Evolutionary conservation across 208 protist species (phyloP).

Genomic region (Trypanosoma melophagium): DNA sequence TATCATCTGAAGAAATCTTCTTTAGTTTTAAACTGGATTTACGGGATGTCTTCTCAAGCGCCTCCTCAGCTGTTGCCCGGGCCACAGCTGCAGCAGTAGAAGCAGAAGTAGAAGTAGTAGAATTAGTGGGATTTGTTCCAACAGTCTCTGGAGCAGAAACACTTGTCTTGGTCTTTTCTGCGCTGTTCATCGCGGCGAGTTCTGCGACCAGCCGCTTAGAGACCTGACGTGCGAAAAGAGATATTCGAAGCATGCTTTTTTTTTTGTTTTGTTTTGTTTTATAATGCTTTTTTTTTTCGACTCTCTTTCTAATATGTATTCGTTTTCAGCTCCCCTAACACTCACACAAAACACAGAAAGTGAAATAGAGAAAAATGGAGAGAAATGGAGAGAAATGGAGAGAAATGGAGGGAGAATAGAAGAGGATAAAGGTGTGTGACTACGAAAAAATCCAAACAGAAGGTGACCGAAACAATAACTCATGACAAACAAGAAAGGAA

Average conservation of each 20-base stretch:
- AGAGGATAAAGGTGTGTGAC: constrained; percentile 11
- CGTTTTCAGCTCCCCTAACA: background rate
- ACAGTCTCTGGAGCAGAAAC: background rate
- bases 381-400: background rate
- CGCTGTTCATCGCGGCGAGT: background rate
- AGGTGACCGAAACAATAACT: background rate
- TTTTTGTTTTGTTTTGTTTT: constrained; percentile 19
- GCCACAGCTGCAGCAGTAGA: background rate
- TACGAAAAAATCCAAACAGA: constrained; percentile 3
- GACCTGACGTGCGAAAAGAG: constrained; percentile 1
- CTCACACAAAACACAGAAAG: background rate
- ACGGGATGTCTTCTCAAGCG: too few species aligned
- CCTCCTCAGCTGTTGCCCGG: constrained; percentile 1
- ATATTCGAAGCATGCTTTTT: constrained; percentile 18
- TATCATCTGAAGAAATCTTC: background rate
- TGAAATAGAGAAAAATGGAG: background rate
- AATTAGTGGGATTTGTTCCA: background rate
- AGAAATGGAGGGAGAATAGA: constrained; percentile 16
- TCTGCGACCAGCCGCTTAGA: constrained; percentile 12
- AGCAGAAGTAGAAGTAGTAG: constrained; percentile 13
- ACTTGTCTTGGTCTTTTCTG: background rate
- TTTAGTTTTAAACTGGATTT: background rate
- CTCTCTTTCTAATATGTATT: background rate
- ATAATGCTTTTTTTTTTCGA: constrained; percentile 5
- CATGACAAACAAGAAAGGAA: constrained; percentile 7